Evolutionary conservation across 306 rosid genomes (phyloP).

Genomic region (Vigna unguiculata): DNA sequence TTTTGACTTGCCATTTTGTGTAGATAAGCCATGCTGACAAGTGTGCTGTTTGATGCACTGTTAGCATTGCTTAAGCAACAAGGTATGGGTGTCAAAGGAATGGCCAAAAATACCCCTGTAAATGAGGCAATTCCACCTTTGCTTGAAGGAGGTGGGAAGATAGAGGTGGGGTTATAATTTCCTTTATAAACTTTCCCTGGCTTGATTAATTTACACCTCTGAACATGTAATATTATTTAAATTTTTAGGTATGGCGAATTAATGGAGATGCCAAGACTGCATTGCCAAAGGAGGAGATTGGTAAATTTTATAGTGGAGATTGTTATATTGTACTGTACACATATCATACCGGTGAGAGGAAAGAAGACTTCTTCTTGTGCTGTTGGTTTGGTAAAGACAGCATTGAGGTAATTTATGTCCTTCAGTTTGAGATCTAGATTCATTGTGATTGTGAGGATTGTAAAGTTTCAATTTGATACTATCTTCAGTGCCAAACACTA

Average conservation of each 20-base stretch:
- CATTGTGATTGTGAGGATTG: background rate
- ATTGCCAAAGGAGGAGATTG: conserved; percentile 76
- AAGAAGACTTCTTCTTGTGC: conserved; percentile 93
- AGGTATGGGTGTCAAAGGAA: conserved; percentile 88
- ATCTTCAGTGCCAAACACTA: background rate
- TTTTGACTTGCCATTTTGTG: conserved; percentile 43
- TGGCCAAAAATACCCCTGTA: conserved; percentile 67
- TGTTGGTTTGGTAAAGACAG: conserved; percentile 97
- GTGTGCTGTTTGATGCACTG: conserved; percentile 43
- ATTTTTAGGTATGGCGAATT: conserved; percentile 79
- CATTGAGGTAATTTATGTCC: conserved; percentile 65
- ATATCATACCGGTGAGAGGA: conserved; percentile 91
- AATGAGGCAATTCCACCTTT: conserved; percentile 93
- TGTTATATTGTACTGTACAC: conserved; percentile 85
- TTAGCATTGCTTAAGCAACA: conserved; percentile 96
- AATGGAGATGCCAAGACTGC: conserved; percentile 78
- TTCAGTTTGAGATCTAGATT: conserved; percentile 45
- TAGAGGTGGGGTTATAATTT: conserved; percentile 69
- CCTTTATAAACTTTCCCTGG: conserved; percentile 22
- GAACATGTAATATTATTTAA: conserved; percentile 24
- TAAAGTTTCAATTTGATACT: background rate
- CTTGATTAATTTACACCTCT: background rate
- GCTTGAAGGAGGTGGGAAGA: conserved; percentile 96
- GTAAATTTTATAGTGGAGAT: conserved; percentile 88
- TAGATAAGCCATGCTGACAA: conserved; percentile 41